phyloP scores from a whole-genome alignment of 306 rosid genomes.

The Castanea sativa region DNA sequence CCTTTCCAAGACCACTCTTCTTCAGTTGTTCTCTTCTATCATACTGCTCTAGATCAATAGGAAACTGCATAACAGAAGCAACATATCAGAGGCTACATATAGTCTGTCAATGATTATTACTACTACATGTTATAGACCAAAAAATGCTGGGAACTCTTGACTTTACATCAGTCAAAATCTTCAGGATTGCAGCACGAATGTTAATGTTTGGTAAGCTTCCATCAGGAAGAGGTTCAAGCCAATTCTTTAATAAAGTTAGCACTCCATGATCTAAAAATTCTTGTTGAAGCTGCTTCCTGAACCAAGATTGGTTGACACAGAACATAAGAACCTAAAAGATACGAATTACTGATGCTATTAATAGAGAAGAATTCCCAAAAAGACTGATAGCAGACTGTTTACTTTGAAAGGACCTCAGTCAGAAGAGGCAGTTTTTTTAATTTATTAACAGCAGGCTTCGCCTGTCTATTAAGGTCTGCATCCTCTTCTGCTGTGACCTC shows the following conservation, averaged over 20 bases:
- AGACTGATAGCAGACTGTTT: slow-evolving; percentile 20
- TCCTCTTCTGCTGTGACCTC: slow-evolving; percentile 98
- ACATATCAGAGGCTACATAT: slow-evolving; percentile 24
- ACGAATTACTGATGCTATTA: background rate
- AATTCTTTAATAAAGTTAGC: slow-evolving; percentile 71
- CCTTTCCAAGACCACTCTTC: slow-evolving; percentile 98
- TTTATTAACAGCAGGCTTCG: slow-evolving; percentile 87
- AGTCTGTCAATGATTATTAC: background rate
- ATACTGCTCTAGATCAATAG: slow-evolving; percentile 83
- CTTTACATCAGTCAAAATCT: slow-evolving; percentile 79
- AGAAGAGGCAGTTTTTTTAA: slow-evolving; percentile 85
- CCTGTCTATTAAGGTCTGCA: slow-evolving; percentile 79
- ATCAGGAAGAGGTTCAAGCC: slow-evolving; percentile 98
- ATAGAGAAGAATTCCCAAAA: background rate
- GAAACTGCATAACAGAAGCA: slow-evolving; percentile 60
- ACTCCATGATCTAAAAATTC: slow-evolving; percentile 95
- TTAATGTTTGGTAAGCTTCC: slow-evolving; percentile 93
- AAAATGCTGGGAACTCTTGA: slow-evolving; percentile 6
- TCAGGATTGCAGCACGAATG: slow-evolving; percentile 79
- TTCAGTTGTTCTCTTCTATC: slow-evolving; percentile 95
- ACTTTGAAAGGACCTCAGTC: slow-evolving; percentile 91
- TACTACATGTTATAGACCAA: slow-evolving; percentile 12
- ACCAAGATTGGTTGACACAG: background rate
- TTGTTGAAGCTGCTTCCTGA: slow-evolving; percentile 88
- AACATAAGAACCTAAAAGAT: background rate